Base-by-base conservation (phyloP, 108 stramenopile species). In the Cylindrotheca fusiformis region DNA sequence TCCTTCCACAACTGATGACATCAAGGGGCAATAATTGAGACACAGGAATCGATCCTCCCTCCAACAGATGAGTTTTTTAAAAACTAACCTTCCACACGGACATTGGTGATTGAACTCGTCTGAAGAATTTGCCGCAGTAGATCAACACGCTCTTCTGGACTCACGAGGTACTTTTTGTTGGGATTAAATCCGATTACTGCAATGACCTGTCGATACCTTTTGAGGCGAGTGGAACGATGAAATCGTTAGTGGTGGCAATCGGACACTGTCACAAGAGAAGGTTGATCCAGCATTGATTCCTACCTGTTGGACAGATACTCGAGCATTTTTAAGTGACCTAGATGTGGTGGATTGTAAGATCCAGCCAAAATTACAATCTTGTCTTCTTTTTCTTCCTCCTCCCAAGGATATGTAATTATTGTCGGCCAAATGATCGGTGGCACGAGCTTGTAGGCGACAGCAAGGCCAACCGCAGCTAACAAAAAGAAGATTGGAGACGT, bases 291-390 rank as follows among this genome's bases (percentile, higher is more conserved):
- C 10, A 19, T 19, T n/a, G 51, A 52, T 29, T 6, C 70, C 25
- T 68, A 87, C 76, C 84, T 52, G 21, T 74, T 66, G 3, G 87
- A 65, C 17, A 94, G 64, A 65, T 94, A 87, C 24, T 80, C 54
- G 46, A 94, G 73, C 87, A 94, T 88, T 2, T 75, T 77, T 41
- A 94, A 56, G 65, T 94, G 92, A 3, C 92, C 92, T 48, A 71
- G 58, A 60, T 94, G 92, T 4, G 92, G 92, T 27, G 92, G 92
- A 82, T 94, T 90, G 71, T 82, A 94, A 29, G 85, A 86, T 8
- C 87, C 92, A 6, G 92, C 92, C 25, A 94, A 71, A 8, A 87
- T 68, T 24, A 94, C 88, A 10, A 65, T 78, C 48, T 74, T 69
- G 8, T 79, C 77, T 24, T 36, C 55, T 62, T 77, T 69, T 8